Base-by-base conservation (phyloP, 2,329 filamentous ascomycete genomes). In the Colletotrichum abscissum region DNA sequence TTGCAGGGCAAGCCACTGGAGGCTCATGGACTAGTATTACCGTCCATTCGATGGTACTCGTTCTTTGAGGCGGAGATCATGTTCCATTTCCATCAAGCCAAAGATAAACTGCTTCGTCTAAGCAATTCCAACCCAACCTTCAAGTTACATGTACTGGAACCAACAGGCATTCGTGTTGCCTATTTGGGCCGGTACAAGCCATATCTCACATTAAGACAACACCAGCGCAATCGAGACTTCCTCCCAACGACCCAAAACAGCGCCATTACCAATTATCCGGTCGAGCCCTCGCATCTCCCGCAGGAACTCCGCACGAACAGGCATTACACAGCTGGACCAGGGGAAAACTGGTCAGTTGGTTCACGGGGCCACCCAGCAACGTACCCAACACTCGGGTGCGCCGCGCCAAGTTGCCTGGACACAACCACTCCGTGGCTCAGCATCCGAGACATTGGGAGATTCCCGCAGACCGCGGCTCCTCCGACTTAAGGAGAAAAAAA, bases 391-490 rank as follows among this genome's bases (percentile, higher is more conserved):
- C 8, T 22, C 42, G 42, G 42, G 19, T 56, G 28, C 11, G 33
- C 63, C 33, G 24, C 52, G 52, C 63, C 63, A 65, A 57, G 52
- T 24, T 9, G 33, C 63, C 63, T 64, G 19, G 22, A 64, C 33
- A 30, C 30, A 7, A 26, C 16, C 52, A 28, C 33, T 46, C 52
- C 28, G 35, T 57, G 33, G 35, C 52, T 28, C 33, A 8, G 63
- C 19, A 65, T 16, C 63, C 35, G 52, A 65, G 52, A 65, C 63
- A 65, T 65, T 35, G 24, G 35, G 24, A 2, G 52, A 33, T 19
- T 57, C n/a, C 33, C 63, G 33, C 63, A 65, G 55, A 24, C 63
- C 55, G 30, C 62, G 46, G 30, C 62, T 64, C 22, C 28, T 54
- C 19, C 60, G 28, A 42, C 38, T 19, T 8, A 7, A 35, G 9